These are phyloP conservation scores for Nothomitra cinnamomea DNA, from an alignment of 2,329 filamentous ascomycete species.

Conservation along the genomic window DNA sequence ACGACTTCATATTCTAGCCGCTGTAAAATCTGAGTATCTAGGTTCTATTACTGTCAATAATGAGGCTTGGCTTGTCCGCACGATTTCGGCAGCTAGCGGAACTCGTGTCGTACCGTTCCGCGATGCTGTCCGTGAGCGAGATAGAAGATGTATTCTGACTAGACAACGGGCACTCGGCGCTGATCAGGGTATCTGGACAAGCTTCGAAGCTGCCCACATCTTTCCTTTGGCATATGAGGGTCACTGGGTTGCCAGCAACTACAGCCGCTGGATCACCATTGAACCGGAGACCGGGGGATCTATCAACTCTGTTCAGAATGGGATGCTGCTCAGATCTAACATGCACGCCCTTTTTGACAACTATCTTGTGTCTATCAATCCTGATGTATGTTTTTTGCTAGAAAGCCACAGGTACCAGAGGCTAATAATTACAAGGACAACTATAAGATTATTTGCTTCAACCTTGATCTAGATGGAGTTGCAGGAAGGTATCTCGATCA, in stretches of 20 bases:
- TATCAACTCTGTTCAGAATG: slow-evolving; percentile 17
- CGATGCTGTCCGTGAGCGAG: no score
- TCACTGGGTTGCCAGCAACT: slow-evolving; percentile 11
- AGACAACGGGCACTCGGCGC: background rate
- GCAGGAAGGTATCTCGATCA: slow-evolving; percentile 6
- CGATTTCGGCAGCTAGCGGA: slow-evolving; percentile 7
- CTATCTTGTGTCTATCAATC: slow-evolving; percentile 15
- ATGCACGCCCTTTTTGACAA: slow-evolving; percentile 14
- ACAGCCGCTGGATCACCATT: slow-evolving; percentile 9
- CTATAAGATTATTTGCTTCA: slow-evolving; percentile 16
- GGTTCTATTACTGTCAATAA: slow-evolving; percentile 8
- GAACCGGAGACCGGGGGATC: slow-evolving; percentile 5
- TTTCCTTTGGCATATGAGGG: slow-evolving; percentile 15
- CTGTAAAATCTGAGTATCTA: slow-evolving; percentile 6
- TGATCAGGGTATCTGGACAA: slow-evolving; percentile 7
- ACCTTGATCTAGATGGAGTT: slow-evolving; percentile 9
- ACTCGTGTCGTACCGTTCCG: slow-evolving; percentile 8
- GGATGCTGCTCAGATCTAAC: slow-evolving; percentile 12
- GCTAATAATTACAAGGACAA: slow-evolving; percentile 7
- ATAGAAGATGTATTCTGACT: slow-evolving; percentile 10
- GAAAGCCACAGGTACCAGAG: slow-evolving; percentile 3
- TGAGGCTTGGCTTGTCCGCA: slow-evolving; percentile 9
- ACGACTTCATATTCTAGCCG: background rate
- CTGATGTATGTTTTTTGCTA: slow-evolving; percentile 12
- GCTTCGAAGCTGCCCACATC: slow-evolving; percentile 16